These are phyloP conservation scores for Aspergillus pseudonomiae DNA, from an alignment of 2,329 filamentous ascomycete species.

Conservation along the genomic window DNA sequence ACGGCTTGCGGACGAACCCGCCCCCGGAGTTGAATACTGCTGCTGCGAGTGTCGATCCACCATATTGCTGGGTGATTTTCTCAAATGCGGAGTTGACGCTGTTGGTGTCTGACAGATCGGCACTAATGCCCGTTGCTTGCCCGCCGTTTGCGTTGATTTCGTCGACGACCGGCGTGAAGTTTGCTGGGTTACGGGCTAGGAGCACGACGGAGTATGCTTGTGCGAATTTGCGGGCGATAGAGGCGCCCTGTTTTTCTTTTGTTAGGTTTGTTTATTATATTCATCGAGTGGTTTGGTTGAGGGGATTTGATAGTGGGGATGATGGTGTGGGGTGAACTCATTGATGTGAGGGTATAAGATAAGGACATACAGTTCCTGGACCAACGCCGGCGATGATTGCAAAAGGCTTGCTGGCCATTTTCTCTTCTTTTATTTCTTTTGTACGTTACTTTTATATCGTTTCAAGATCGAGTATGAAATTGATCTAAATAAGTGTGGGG, in stretches of 20 bases:
- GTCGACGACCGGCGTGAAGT: conserved; percentile 57
- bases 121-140: conserved; percentile 62
- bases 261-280: neutral
- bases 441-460: neutral
- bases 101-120: conserved; percentile 58
- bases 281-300: neutral
- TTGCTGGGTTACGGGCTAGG: conserved; percentile 61
- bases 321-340: neutral
- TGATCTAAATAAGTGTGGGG: neutral
- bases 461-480: neutral
- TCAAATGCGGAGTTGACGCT: conserved; percentile 59
- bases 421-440: neutral
- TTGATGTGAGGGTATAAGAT: no score
- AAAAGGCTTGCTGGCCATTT: conserved; percentile 44
- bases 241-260: conserved; percentile 48
- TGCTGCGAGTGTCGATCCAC: conserved; percentile 49
- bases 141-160: conserved; percentile 64
- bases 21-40: conserved; percentile 66
- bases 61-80: conserved; percentile 57
- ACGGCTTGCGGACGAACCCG: conserved; percentile 60
- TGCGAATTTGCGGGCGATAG: conserved; percentile 63
- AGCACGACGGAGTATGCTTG: conserved; percentile 61
- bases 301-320: neutral
- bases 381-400: conserved; percentile 53
- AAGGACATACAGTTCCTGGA: conserved; percentile 44